Conservation (phyloP, 192 early-diverging fungal genomes). For the Coemansia sp. region DNA sequence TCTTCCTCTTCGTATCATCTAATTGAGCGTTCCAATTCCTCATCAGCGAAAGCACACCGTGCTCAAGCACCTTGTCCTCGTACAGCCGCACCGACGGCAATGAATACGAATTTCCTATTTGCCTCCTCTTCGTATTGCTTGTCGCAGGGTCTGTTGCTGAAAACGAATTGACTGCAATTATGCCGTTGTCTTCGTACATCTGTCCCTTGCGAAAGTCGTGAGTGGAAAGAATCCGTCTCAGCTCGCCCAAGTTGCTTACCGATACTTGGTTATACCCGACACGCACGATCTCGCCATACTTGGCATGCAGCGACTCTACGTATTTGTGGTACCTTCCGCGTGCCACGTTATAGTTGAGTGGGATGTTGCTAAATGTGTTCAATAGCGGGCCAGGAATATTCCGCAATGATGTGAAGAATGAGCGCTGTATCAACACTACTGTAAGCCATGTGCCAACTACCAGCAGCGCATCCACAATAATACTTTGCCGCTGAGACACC, state of each 20-base stretch:
- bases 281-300: constrained; percentile 51
- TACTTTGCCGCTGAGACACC: background rate
- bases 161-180: constrained; percentile 22
- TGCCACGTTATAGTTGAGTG: constrained; percentile 12
- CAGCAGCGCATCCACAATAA: background rate
- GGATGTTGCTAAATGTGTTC: constrained; percentile 27
- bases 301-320: constrained; percentile 15
- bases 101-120: constrained; percentile 30
- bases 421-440: background rate
- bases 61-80: constrained; percentile 26
- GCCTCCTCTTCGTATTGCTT: constrained; percentile 28
- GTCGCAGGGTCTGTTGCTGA: constrained; percentile 33
- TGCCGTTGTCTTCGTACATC: constrained; percentile 24
- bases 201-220: constrained; percentile 40
- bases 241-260: constrained; percentile 17
- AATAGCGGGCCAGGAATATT: constrained; percentile 32
- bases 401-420: constrained; percentile 18
- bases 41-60: constrained; percentile 31
- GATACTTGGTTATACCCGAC: constrained; percentile 37
- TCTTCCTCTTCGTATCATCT: background rate
- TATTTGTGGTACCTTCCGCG: constrained; percentile 33
- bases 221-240: constrained; percentile 32
- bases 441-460: background rate
- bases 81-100: constrained; percentile 16
- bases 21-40: constrained; percentile 20